Evolutionary conservation across 169 alveolate species (phyloP), one percentile per base, ranked within the genome.

Genomic region (Babesia gibsoni): DNA sequence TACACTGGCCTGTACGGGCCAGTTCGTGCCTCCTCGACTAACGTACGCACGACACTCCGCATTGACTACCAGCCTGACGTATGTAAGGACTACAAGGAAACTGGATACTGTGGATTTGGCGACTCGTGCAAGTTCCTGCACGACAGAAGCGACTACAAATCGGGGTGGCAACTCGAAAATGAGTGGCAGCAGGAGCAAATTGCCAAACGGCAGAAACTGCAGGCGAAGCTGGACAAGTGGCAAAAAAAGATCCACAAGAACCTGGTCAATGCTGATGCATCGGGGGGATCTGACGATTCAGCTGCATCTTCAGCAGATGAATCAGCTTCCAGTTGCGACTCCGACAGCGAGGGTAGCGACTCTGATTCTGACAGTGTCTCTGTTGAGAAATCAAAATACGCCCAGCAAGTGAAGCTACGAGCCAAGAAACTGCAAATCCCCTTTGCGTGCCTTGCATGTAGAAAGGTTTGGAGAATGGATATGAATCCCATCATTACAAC

Each of bases 21-120:
- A 0, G 89, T 92, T 6, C 75, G 95, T 20, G 92, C 91, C 12
- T 82, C 88, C 22, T 83, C 94, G 27, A 82, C 93, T 37, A 92
- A 93, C 78, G 93, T 95, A 30, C 91, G 96, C 73, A 81, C 94
- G 48, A 94, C 98, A 20, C 83, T 93, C 56, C 85, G 96, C 64
- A 88, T 96, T 48, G 99, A 97, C 86, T 96, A 95, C 85, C 95
- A 96, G 45, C 98, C 98, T 7, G 98, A 95, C 56, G 74, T 95
- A 29, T 97, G 99, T 82, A 97, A 97, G 77, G 99, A 96, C 85
- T 97, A 89, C 80, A 94, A 95, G 75, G 99, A 95, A 66, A 95
- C 99, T 12, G 99, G 99, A 7, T 93, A 94, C 83, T 97, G 99
- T 69, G 98, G 98, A 1, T 97, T 93, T 80, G 99, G 99, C 42